Percentiles rank a stretch among this genome's conserved stretches.
Conservation (phyloP, 148 eudicot species). For the Limonium bicolor region DNA sequence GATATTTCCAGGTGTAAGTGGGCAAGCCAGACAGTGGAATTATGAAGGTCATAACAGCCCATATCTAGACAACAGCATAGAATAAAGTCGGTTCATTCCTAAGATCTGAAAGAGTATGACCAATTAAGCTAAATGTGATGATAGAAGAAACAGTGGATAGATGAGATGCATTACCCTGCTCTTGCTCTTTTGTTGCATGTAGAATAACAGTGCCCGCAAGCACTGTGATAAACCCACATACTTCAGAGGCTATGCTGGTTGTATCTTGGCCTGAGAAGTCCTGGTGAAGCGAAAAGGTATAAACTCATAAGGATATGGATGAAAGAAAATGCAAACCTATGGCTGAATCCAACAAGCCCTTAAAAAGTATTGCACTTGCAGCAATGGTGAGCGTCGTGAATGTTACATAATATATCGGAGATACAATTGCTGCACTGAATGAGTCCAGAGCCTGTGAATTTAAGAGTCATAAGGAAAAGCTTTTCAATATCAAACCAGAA, state of each 20-base stretch:
- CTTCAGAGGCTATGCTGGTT: conserved; percentile 67
- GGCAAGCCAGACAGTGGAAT: too few species aligned
- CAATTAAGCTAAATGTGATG: not conserved
- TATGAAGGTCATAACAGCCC: too few species aligned
- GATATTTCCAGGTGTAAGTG: not conserved
- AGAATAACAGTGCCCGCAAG: conserved; percentile 66
- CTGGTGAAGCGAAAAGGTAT: conserved; percentile 16
- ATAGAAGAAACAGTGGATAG: not conserved
- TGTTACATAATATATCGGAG: conserved; percentile 92
- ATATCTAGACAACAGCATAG: too few species aligned
- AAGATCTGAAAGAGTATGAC: not conserved
- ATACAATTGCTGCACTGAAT: conserved; percentile 69
- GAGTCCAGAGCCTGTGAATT: conserved; percentile 61
- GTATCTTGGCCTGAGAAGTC: conserved; percentile 65
- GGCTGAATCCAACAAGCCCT: conserved; percentile 34
- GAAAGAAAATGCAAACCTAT: not conserved
- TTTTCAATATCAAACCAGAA: not conserved
- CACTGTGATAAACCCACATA: conserved; percentile 73
- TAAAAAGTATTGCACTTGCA: conserved; percentile 82
- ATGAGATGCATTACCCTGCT: conserved; percentile 39
- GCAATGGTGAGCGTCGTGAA: conserved; percentile 80
- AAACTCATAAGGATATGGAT: not conserved
- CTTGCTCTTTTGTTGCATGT: conserved; percentile 61
- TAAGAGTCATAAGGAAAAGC: not conserved
- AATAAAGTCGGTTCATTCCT: too few species aligned